phyloP scores from a whole-genome alignment of 495 filamentous ascomycete genomes.

The Penicillium flavigenum region DNA sequence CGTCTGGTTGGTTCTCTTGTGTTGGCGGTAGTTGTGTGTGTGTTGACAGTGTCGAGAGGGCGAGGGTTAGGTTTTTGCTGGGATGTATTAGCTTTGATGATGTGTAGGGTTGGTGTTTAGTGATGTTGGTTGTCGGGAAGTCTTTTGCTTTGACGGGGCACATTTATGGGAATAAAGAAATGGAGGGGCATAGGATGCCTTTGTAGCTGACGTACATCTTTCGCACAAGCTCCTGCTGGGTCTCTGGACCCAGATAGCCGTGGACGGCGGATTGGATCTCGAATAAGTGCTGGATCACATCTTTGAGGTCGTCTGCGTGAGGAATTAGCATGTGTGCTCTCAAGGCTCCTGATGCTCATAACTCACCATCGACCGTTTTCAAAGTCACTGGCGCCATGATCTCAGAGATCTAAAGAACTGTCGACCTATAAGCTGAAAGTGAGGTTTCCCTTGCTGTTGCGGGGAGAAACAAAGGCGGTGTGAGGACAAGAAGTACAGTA shows the following conservation, averaged over 20 bases:
- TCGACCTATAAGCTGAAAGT: background rate
- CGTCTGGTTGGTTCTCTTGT: constrained; percentile 31
- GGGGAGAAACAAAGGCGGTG: constrained; percentile 27
- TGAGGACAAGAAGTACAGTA: background rate
- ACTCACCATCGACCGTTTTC: constrained; percentile 52
- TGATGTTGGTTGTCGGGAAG: background rate
- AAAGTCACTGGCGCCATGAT: constrained; percentile 48
- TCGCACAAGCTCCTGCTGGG: constrained; percentile 57
- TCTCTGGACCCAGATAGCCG: constrained; percentile 64
- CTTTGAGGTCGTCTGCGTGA: constrained; percentile 44
- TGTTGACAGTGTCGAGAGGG: constrained; percentile 40
- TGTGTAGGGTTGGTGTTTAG: background rate
- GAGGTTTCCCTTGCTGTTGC: constrained; percentile 13
- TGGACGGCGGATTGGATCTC: constrained; percentile 74
- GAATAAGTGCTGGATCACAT: constrained; percentile 82
- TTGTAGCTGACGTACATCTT: constrained; percentile 54
- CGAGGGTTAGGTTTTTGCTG: constrained; percentile 47
- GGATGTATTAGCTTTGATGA: constrained; percentile 6
- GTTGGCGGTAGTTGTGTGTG: constrained; percentile 39
- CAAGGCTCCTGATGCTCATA: background rate
- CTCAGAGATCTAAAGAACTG: background rate
- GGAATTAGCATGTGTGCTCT: constrained; percentile 9
- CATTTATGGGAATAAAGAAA: constrained; percentile 12
- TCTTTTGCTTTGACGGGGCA: background rate
- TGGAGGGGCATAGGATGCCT: constrained; percentile 19